A percentile compares a stretch with the other conserved stretches of the same genome.
phyloP scores from a whole-genome alignment of 2,329 filamentous ascomycete genomes.

The Sphaerulina vaccinii region DNA sequence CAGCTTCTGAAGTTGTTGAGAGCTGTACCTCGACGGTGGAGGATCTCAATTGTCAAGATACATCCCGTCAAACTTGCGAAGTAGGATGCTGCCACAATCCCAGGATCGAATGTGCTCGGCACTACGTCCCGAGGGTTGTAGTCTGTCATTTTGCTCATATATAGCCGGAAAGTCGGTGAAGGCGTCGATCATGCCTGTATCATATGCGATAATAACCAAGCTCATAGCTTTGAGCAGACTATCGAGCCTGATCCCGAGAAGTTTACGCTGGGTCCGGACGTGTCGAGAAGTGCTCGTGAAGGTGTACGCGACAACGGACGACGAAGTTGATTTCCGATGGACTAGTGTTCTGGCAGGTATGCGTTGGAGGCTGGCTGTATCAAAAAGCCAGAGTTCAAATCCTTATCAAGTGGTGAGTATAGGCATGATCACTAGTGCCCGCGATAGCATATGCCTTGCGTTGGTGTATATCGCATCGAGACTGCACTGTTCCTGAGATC shows the following conservation, averaged over 20 bases:
- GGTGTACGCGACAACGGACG: too few species aligned
- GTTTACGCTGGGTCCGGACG: too few species aligned
- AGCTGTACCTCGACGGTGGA: slow-evolving; percentile 57
- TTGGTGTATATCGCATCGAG: too few species aligned
- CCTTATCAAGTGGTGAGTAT: too few species aligned
- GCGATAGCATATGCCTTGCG: too few species aligned
- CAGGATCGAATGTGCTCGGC: slow-evolving; percentile 47
- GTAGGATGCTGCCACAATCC: slow-evolving; percentile 67
- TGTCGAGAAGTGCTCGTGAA: too few species aligned
- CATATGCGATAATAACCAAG: background rate
- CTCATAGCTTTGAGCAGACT: background rate
- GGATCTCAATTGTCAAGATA: slow-evolving; percentile 74
- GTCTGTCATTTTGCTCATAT: slow-evolving; percentile 1
- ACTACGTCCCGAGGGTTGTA: slow-evolving; percentile 27
- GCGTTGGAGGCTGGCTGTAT: too few species aligned
- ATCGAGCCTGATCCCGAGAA: background rate
- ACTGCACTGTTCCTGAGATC: background rate
- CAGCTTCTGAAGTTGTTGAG: slow-evolving; percentile 35
- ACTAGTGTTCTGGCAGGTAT: too few species aligned
- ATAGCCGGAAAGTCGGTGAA: background rate
- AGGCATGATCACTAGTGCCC: too few species aligned
- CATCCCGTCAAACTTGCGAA: slow-evolving; percentile 73
- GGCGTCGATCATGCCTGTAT: background rate
- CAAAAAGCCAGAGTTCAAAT: too few species aligned
- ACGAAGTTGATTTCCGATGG: too few species aligned